Base-by-base conservation (phyloP, 148 eudicot species). In the Salicornia ramosissima region DNA sequence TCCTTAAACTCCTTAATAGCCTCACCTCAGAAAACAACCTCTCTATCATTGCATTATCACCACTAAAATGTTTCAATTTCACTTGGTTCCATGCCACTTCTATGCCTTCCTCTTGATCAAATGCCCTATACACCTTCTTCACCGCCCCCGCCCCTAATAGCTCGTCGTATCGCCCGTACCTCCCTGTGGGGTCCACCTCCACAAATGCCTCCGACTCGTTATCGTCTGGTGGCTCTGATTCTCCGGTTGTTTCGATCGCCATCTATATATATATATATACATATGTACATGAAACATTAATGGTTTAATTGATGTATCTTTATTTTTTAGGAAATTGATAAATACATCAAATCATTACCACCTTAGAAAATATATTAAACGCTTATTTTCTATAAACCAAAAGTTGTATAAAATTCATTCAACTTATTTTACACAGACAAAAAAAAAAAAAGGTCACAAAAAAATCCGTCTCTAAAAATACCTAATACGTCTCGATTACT, bases 11-110 rank as follows among this genome's bases (percentile, higher is more conserved):
- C 74, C 84, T 74, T 24, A 90, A 62, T 58, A 90, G 64, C 52
- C 83, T 74, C 29, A 88, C 91, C 73, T 90, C 96, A 0, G 91
- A 83, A 65, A 67, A 78, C 10, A 90, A 74, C 69, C 89, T 78
- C 7, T 90, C 82, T 15, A 90, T 78, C 84, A 84, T 83, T 0
- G 71, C 46, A 9, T 79, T 58, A 49, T 88, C 84, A 3, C 82
- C 83, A 1, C 42, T 22, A 31, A 88, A 86, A 46, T 83, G 71
- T 14, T 82, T 70, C 29, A 88, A 74, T 56, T 88, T 90, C 9
- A 88, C 96, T 73, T 88, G 91, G 72, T 90, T 90, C 96, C 96
- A 90, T 5, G 96, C 96, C 29, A 90, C 88, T 71, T 90, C 96
- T 18, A 88, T 90, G 1, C 96, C 96, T 78, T 90, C 96, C 45